A percentile compares a stretch with the other conserved stretches of the same genome.
phyloP scores from a whole-genome alignment of 768 basidiomycete species.

The Mrakia gelida region DNA sequence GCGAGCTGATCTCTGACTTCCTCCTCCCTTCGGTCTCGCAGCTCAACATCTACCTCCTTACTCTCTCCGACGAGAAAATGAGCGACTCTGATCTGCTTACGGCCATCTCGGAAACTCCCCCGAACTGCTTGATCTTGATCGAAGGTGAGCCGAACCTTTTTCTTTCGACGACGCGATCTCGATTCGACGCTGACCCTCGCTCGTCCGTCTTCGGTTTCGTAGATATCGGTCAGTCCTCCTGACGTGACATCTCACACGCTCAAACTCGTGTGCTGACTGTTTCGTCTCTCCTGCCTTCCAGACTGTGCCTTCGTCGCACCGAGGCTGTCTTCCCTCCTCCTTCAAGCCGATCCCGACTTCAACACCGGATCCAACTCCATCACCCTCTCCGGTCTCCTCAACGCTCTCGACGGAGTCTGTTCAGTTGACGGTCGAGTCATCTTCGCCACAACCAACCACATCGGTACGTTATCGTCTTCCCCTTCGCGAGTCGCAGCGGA shows the following conservation, averaged over 20 bases:
- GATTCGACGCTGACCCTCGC: not conserved
- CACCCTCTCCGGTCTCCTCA: constrained; percentile 68
- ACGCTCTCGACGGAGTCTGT: constrained; percentile 72
- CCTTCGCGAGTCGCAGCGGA: constrained; percentile 1
- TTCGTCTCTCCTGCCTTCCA: constrained; percentile 58
- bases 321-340: constrained; percentile 40
- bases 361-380: constrained; percentile 40
- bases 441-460: constrained; percentile 58
- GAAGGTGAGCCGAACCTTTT: too few species aligned
- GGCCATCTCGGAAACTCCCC: not conserved
- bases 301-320: constrained; percentile 62
- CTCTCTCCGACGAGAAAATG: constrained; percentile 57
- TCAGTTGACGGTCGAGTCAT: constrained; percentile 77
- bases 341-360: not conserved
- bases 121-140: not conserved
- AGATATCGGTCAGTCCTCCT: too few species aligned
- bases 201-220: not conserved
- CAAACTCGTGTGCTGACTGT: constrained; percentile 37
- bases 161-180: not conserved
- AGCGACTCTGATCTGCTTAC: constrained; percentile 57
- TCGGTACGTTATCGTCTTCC: not conserved
- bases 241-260: too few species aligned
- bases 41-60: constrained; percentile 66
- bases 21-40: too few species aligned
- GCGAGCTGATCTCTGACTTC: too few species aligned